Conservation (phyloP, 192 early-diverging fungal species). For the Chytriomyces confervae region DNA sequence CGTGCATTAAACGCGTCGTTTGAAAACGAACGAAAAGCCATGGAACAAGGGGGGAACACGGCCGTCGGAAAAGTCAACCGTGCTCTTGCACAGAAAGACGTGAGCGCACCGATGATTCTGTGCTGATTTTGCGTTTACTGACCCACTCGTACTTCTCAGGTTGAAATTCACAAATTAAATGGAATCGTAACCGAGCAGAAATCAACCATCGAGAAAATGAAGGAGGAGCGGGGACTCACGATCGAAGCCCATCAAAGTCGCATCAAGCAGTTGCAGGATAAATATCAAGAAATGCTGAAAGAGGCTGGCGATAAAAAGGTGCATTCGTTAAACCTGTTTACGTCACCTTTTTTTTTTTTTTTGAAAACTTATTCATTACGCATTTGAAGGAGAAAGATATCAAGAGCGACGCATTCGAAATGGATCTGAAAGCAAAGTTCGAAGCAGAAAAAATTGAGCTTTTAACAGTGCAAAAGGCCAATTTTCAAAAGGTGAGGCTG, state of each 20-base stretch:
- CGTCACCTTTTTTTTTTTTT: too few species aligned
- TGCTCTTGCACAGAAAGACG: constrained; percentile 50
- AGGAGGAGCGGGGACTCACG: constrained; percentile 37
- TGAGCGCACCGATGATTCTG: constrained; percentile 1
- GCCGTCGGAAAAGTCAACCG: constrained; percentile 34
- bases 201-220: background rate
- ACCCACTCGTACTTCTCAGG: background rate
- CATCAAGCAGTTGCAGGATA: constrained; percentile 58
- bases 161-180: constrained; percentile 25
- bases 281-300: constrained; percentile 48
- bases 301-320: constrained; percentile 3
- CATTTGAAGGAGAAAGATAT: too few species aligned
- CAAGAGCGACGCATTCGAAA: background rate
- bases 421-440: background rate
- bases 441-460: constrained; percentile 34
- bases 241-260: constrained; percentile 62
- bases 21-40: constrained; percentile 8
- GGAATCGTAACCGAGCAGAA: constrained; percentile 10
- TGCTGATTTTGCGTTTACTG: background rate
- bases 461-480: constrained; percentile 24
- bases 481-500: constrained; percentile 27
- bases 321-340: background rate
- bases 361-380: too few species aligned
- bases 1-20: constrained; percentile 27
- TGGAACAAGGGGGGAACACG: constrained; percentile 27